Evolutionary conservation across 192 early-diverging fungal genomes (phyloP).

Genomic region (Linnemannia schmuckeri): DNA sequence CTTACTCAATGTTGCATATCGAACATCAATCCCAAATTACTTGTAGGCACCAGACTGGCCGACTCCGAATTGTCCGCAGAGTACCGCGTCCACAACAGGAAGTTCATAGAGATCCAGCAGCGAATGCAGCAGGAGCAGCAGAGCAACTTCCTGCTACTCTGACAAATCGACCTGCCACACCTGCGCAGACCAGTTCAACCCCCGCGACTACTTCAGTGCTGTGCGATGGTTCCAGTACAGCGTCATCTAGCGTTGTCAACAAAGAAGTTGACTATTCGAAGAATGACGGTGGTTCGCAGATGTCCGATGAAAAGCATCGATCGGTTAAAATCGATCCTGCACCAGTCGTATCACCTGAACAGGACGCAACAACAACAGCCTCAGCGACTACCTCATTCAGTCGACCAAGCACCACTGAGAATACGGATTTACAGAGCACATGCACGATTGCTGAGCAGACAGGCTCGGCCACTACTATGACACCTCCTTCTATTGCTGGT

Average conservation of each 20-base stretch:
- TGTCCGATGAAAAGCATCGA: neutral
- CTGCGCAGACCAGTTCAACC: neutral
- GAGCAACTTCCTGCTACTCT: neutral
- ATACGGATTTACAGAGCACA: neutral
- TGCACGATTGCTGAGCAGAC: neutral
- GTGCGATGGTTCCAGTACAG: neutral
- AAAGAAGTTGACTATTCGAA: neutral
- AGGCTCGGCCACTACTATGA: no score
- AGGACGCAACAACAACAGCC: neutral
- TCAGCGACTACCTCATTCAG: neutral
- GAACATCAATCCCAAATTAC: neutral
- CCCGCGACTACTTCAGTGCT: neutral
- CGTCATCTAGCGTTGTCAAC: neutral
- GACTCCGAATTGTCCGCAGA: slow-evolving; percentile 13
- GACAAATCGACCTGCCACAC: neutral
- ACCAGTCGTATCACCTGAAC: neutral
- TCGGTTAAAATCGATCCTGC: neutral
- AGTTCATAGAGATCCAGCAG: neutral
- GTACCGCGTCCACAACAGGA: neutral
- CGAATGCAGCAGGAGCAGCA: neutral
- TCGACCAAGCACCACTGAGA: neutral
- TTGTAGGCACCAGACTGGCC: slow-evolving; percentile 12
- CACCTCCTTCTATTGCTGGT: neutral
- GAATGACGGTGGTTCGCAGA: neutral
- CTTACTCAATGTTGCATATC: neutral